phyloP scores from a whole-genome alignment of 352 stramenopile species.

The Phytophthora citrophthora region DNA sequence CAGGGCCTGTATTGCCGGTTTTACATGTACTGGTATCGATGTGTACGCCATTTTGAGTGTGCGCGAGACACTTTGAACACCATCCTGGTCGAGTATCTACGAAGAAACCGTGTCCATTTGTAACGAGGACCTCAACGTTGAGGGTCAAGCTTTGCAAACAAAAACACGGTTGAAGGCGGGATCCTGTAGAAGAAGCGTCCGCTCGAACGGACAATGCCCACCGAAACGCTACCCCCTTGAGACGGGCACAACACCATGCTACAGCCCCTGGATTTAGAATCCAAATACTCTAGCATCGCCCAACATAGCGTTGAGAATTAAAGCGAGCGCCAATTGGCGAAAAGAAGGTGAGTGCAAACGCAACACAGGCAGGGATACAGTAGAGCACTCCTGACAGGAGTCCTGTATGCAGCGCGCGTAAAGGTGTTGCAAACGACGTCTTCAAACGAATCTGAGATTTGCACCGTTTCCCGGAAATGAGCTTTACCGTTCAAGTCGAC shows the following conservation, averaged over 20 bases:
- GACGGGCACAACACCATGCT: background rate
- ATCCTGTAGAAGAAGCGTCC: constrained; percentile 4
- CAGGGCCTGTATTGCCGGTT: too few relatives aligned
- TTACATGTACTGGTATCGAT: background rate
- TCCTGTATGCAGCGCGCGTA: background rate
- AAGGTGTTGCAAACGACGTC: constrained; percentile 1
- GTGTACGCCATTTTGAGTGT: background rate
- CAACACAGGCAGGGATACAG: background rate
- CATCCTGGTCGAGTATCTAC: constrained; percentile 14
- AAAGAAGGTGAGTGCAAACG: background rate
- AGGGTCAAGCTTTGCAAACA: constrained; percentile 13
- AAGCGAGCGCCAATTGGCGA: background rate
- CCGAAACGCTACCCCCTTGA: constrained; percentile 9
- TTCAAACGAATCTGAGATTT: constrained; percentile 4
- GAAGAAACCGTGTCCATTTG: constrained; percentile 20
- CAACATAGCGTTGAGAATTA: background rate
- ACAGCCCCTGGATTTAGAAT: too few relatives aligned
- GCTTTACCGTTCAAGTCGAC: too few relatives aligned
- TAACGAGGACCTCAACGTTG: constrained; percentile 20
- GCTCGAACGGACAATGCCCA: constrained; percentile 9
- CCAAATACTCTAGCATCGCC: background rate
- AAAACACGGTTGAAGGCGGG: constrained; percentile 1
- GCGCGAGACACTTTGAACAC: constrained; percentile 3
- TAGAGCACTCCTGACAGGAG: too few relatives aligned
- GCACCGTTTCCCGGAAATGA: background rate